Evolutionary conservation across 179 eudicot species (phyloP).

Genomic region (Carnegiea gigantea): DNA sequence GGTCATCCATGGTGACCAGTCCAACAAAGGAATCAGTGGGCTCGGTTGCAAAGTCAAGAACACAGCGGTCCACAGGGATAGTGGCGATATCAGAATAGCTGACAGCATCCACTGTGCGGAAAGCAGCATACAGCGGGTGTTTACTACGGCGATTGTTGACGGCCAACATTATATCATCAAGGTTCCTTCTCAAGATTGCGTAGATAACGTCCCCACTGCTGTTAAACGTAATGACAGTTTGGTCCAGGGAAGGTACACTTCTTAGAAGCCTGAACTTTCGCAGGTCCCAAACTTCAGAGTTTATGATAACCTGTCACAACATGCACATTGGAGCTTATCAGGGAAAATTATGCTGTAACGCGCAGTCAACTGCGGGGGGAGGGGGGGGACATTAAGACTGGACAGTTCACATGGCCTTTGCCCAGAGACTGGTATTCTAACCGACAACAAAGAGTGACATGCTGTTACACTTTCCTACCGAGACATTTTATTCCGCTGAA

Average conservation of each 20-base stretch:
- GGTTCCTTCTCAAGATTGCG: conserved; percentile 79
- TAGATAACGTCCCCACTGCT: conserved; percentile 87
- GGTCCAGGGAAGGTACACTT: conserved; percentile 89
- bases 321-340: conserved; percentile 9
- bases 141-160: conserved; percentile 73
- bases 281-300: conserved; percentile 98
- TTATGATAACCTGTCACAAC: conserved; percentile 76
- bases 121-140: conserved; percentile 81
- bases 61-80: conserved; percentile 81
- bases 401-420: no score
- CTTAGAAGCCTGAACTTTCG: conserved; percentile 84
- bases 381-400: no score
- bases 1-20: conserved; percentile 84
- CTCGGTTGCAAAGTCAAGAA: conserved; percentile 83
- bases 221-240: conserved; percentile 82
- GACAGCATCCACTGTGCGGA: conserved; percentile 95
- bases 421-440: no score
- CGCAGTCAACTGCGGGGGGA: not conserved
- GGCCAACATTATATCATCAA: conserved; percentile 72
- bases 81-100: conserved; percentile 90
- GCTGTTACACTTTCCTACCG: no score
- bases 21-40: conserved; percentile 91
- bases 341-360: not conserved
- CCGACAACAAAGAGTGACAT: no score
- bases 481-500: no score